Evolutionary conservation across 352 stramenopile species (phyloP).

Genomic region (Pythium volutum): DNA sequence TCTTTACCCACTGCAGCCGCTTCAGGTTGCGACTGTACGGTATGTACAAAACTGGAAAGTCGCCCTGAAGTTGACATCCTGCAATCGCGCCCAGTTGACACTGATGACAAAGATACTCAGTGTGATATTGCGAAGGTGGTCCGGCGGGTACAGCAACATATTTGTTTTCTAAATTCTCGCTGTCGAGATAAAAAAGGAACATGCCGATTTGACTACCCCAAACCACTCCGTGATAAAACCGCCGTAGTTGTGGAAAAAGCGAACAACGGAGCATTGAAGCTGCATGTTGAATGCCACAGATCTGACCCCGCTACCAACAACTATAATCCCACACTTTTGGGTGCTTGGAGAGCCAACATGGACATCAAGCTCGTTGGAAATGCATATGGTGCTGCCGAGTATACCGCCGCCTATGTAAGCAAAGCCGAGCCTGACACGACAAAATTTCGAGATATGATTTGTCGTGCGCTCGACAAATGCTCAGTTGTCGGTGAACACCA

Average conservation of each 20-base stretch:
- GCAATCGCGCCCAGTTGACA: no score
- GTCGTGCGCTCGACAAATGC: no score
- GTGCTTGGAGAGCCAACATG: conserved; percentile 28
- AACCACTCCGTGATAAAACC: not conserved
- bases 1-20: no score
- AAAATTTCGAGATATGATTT: no score
- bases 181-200: conserved; percentile 5
- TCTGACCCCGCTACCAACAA: conserved; percentile 9
- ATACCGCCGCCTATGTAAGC: conserved; percentile 29
- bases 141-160: conserved; percentile 8
- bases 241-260: not conserved
- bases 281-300: not conserved
- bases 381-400: conserved; percentile 26
- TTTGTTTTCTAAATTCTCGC: not conserved
- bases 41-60: not conserved
- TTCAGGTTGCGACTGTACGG: no score
- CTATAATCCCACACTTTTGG: conserved; percentile 4
- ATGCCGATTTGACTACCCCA: conserved; percentile 11
- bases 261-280: not conserved
- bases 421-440: conserved; percentile 25
- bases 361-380: conserved; percentile 28
- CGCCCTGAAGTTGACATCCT: no score
- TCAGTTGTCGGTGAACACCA: no score
- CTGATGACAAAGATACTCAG: no score
- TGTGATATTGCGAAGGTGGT: not conserved